Conservation (phyloP, 371 early-diverging fungal species). For the Basidiobolus meristosporus region DNA sequence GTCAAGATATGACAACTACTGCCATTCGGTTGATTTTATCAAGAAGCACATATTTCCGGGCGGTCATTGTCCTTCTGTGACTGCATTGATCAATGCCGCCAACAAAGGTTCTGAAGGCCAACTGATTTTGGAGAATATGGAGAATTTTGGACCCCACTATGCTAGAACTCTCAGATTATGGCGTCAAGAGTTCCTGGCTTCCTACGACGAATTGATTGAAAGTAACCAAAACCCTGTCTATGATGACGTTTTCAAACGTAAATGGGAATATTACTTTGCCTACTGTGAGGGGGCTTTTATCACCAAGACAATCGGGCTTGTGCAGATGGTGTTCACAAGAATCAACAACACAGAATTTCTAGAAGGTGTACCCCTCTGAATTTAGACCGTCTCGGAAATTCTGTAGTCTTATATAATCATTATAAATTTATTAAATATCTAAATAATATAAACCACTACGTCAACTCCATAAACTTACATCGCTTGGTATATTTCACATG, state of each 20-base stretch:
- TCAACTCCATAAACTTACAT: too few relatives aligned
- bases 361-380: too few relatives aligned
- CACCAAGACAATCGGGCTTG: background rate
- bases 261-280: slow-evolving; percentile 39
- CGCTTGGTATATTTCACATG: too few relatives aligned
- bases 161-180: slow-evolving; percentile 37
- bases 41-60: slow-evolving; percentile 50
- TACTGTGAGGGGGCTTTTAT: slow-evolving; percentile 50
- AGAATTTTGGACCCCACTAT: slow-evolving; percentile 45
- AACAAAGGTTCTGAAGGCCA: slow-evolving; percentile 20
- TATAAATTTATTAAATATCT: too few relatives aligned
- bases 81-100: slow-evolving; percentile 22
- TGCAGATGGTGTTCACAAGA: background rate
- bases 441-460: too few relatives aligned
- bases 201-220: slow-evolving; percentile 2
- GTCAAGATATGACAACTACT: slow-evolving; percentile 26
- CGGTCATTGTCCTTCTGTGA: slow-evolving; percentile 41
- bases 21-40: slow-evolving; percentile 33
- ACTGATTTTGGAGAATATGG: slow-evolving; percentile 25
- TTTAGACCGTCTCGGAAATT: too few relatives aligned
- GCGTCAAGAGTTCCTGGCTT: slow-evolving; percentile 33
- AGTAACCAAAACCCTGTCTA: too few relatives aligned
- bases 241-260: slow-evolving; percentile 21
- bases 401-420: too few relatives aligned
- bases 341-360: too few relatives aligned